Percentiles rank a stretch among this genome's conserved stretches.
Conservation (phyloP, 805 yeast species). For the Lachancea waltii region DNA sequence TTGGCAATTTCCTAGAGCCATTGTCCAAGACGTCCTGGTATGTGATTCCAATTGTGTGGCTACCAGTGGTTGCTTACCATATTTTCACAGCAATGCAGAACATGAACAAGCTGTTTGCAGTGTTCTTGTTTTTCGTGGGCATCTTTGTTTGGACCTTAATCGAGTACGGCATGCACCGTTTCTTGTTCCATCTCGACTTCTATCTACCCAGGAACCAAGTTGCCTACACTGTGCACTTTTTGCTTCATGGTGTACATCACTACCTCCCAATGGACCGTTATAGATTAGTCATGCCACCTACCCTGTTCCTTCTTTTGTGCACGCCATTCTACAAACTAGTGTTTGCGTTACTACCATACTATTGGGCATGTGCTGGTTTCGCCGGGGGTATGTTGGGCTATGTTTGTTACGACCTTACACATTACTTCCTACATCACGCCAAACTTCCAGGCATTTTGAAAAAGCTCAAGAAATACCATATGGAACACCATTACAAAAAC, state of each 20-base stretch:
- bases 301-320: constrained; percentile 64
- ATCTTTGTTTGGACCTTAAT: constrained; percentile 87
- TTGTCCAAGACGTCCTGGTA: constrained; percentile 90
- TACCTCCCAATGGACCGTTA: constrained; percentile 93
- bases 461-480: constrained; percentile 78
- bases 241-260: constrained; percentile 94
- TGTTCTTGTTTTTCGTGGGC: constrained; percentile 68
- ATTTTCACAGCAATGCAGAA: constrained; percentile 53
- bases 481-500: constrained; percentile 97
- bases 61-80: constrained; percentile 67
- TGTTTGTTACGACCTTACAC: constrained; percentile 87
- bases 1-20: constrained; percentile 93
- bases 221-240: constrained; percentile 77
- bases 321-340: constrained; percentile 78
- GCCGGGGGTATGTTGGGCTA: constrained; percentile 97
- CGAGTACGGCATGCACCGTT: constrained; percentile 84
- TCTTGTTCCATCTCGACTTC: constrained; percentile 85
- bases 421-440: constrained; percentile 87
- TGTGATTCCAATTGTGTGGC: constrained; percentile 82
- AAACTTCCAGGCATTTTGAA: constrained; percentile 71
- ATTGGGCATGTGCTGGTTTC: constrained; percentile 84
- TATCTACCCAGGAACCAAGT: constrained; percentile 74
- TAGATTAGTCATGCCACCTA: constrained; percentile 95
- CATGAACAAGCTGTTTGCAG: constrained; percentile 38
- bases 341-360: constrained; percentile 67